phyloP scores from a whole-genome alignment of 108 stramenopile genomes.

The Discostella pseudostelligera region DNA sequence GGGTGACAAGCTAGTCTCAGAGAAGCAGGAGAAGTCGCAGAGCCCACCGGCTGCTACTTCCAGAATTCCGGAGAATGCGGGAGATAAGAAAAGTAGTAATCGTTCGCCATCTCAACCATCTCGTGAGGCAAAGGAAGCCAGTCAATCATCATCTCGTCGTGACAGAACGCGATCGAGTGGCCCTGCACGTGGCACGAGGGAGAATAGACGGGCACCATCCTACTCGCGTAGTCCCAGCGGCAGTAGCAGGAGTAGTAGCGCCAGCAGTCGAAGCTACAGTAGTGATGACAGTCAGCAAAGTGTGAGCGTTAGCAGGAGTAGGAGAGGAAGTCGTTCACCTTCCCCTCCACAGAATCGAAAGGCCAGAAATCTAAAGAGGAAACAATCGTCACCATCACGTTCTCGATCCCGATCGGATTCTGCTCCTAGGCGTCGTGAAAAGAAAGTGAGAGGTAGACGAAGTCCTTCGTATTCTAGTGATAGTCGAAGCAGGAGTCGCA shows the following conservation, averaged over 20 bases:
- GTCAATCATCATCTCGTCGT: not conserved
- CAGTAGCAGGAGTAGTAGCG: slow-evolving; percentile 14
- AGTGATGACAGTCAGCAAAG: slow-evolving; percentile 10
- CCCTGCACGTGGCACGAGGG: slow-evolving; percentile 7
- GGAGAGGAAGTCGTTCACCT: slow-evolving; percentile 8
- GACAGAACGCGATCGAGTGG: slow-evolving; percentile 4
- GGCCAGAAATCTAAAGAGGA: not conserved
- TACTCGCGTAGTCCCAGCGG: slow-evolving; percentile 21
- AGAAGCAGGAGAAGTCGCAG: not conserved
- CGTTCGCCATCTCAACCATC: slow-evolving; percentile 1
- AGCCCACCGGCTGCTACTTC: not conserved
- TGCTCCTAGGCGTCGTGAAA: slow-evolving; percentile 4
- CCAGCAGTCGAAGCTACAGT: slow-evolving; percentile 11
- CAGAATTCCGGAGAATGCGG: not conserved
- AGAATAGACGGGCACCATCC: slow-evolving; percentile 1
- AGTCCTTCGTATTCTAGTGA: slow-evolving; percentile 17
- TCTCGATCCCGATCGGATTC: slow-evolving; percentile 9
- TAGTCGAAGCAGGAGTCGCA: slow-evolving; percentile 18
- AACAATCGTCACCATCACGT: slow-evolving; percentile 3
- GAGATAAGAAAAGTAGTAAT: not conserved
- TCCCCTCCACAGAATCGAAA: not conserved
- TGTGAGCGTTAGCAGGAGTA: no score
- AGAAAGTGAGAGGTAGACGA: slow-evolving; percentile 3
- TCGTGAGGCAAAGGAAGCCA: not conserved
- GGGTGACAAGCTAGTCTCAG: slow-evolving; percentile 9